Base-by-base conservation (phyloP, 345 rosid genomes). In the Acer negundo region DNA sequence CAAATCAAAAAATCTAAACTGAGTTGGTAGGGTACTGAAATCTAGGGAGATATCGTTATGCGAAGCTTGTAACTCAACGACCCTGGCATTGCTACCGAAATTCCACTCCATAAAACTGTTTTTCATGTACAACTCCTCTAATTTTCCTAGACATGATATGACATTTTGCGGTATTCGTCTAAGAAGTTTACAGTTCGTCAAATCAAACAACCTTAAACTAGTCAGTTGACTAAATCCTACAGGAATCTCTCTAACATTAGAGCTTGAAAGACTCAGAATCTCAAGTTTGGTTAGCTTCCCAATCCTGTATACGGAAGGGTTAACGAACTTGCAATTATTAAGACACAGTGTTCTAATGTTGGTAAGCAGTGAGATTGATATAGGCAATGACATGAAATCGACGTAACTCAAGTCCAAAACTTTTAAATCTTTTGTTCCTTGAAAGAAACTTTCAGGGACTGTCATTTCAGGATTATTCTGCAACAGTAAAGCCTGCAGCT, bases 61-160 rank as follows among this genome's bases (percentile, higher is more conserved):
- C 35, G 8, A 46, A 3, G 55, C 11, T 22, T 51, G 56, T 51
- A 4, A 51, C 56, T 51, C 56, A 15, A 51, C 4, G 56, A 15
- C 17, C n/a, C 65, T 22, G 31, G 65, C 65, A 62, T 62, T 23
- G 65, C 31, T 24, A n/a, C 31, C 35, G 10, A 10, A 10, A 63
- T 26, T 35, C 72, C 72, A 69, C 2, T 69, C 16, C 10, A 19
- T 20, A 42, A 42, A 46, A 20, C 56, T 46, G 12, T 46, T 10
- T 42, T 26, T 20, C 53, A 69, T 42, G 56, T 10, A 20, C 56
- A 69, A 22, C 56, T 69, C 72, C 19, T 69, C 72, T 13, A 69
- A 69, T 44, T 20, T 9, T 9, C 22, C 4, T 23, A 22, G 40
- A 19, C 40, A 2, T 42, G 56, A 44, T 12, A 69, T 22, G 11